Base-by-base conservation (phyloP, 2,329 filamentous ascomycete genomes). In the Tolypocladium tundrense region DNA sequence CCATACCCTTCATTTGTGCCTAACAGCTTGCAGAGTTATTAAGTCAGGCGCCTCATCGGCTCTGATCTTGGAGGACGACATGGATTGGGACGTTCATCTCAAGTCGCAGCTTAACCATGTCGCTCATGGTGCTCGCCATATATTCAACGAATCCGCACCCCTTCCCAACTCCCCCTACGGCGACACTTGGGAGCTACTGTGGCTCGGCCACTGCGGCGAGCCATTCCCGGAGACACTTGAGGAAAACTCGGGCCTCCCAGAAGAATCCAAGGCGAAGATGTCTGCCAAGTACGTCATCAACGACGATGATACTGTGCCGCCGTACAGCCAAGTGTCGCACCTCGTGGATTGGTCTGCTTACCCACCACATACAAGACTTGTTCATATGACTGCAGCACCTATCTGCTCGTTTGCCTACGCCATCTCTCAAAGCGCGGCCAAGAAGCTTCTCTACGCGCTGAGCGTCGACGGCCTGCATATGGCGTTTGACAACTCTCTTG, bases 101-200 rank as follows among this genome's bases (percentile, higher is more conserved):
- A 69, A 69, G 13, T 39, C 60, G 60, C 66, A 62, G 37, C 59
- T 64, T 16, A 19, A 43, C 8, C 54, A 59, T 8, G 42, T 64
- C 35, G 60, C 60, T 11, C 60, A 40, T 37, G 56, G 35, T 35
- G 50, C 41, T 37, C 56, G 58, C 16, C 53, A 54, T n/a, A 50
- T 57, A 8, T 27, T 57, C 43, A 13, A 19, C n/a, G 48, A 57
- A 50, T n/a, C 50, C 16, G 40, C 54, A 19, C 14, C 11, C 40
- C 41, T 37, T 2, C 58, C 61, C 9, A 39, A 59, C 13, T 76
- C 75, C 0, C 75, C 78, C 0, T 78, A 79, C 59, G 77, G 79
- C 14, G 73, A 75, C 56, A 66, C 74, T 57, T 81, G 78, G 79
- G 78, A 81, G 57, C 58, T 80, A 9, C 69, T 81, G 5, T 80